Conservation (phyloP, 495 filamentous ascomycete genomes). For the Letharia lupina region DNA sequence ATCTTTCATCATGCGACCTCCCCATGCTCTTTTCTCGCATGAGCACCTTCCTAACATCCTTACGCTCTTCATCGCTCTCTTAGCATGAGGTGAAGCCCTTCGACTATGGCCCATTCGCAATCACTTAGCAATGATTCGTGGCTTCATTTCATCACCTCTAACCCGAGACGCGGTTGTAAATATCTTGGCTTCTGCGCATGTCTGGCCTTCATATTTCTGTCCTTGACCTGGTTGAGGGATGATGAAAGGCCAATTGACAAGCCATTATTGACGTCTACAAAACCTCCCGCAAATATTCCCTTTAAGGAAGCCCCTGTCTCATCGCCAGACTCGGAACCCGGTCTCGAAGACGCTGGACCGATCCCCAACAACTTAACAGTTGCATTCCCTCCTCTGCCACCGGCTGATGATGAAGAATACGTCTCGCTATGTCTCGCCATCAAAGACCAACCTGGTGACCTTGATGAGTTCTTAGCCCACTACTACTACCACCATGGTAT, state of each 20-base stretch:
- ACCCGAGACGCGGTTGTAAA: background rate
- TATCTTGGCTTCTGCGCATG: background rate
- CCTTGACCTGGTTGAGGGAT: background rate
- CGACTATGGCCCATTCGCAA: background rate
- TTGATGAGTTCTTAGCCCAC: constrained; percentile 25
- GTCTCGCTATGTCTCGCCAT: constrained; percentile 24
- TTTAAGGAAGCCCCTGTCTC: background rate
- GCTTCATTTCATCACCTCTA: background rate
- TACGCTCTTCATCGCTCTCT: background rate
- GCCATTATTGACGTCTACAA: background rate
- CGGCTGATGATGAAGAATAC: constrained; percentile 22
- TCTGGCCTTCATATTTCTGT: background rate
- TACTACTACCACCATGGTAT: constrained; percentile 29
- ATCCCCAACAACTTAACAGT: background rate
- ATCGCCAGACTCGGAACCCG: background rate
- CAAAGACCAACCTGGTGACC: constrained; percentile 24
- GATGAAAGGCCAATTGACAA: background rate
- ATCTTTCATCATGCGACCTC: too few relatives aligned
- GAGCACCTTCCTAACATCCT: background rate
- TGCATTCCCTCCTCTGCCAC: constrained; percentile 12
- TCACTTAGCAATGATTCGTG: background rate
- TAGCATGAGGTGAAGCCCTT: background rate
- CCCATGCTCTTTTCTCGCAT: background rate
- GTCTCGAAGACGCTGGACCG: background rate
- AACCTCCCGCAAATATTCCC: background rate